A percentile compares a stretch with the other conserved stretches of the same genome.
phyloP scores from a whole-genome alignment of 2,329 filamentous ascomycete species.

The Alternaria gansuensis region DNA sequence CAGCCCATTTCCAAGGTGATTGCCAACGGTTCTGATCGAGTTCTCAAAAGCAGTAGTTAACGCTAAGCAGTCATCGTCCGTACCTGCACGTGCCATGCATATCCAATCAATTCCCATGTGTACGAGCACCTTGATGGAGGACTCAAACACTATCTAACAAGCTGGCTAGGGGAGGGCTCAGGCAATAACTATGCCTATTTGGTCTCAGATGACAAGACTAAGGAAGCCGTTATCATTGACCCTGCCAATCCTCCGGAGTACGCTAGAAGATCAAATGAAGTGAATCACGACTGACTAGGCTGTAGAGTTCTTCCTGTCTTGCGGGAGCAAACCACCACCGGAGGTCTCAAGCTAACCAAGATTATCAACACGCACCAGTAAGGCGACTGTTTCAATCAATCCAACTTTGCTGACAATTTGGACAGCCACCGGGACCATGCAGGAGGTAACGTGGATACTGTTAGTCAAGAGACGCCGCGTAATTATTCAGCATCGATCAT shows the following conservation, averaged over 20 bases:
- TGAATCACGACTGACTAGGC: background rate
- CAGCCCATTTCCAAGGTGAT: slow-evolving; percentile 27
- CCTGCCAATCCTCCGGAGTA: slow-evolving; percentile 82
- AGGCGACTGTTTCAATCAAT: slow-evolving; percentile 46
- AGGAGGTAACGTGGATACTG: slow-evolving; percentile 86
- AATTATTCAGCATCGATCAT: background rate
- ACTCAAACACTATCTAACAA: slow-evolving; percentile 8
- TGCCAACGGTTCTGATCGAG: background rate
- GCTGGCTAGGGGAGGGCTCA: slow-evolving; percentile 72
- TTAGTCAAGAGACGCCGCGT: slow-evolving; percentile 47
- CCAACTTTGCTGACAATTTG: slow-evolving; percentile 15
- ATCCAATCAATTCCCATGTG: slow-evolving; percentile 90
- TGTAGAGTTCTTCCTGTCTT: slow-evolving; percentile 69
- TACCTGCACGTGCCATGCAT: slow-evolving; percentile 71
- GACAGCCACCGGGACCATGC: slow-evolving; percentile 90
- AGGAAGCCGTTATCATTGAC: slow-evolving; percentile 72
- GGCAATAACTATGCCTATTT: slow-evolving; percentile 85
- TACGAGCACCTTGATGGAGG: slow-evolving; percentile 56
- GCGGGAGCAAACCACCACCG: slow-evolving; percentile 74
- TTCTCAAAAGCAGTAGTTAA: slow-evolving; percentile 28
- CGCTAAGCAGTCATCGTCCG: slow-evolving; percentile 34
- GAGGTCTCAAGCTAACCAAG: slow-evolving; percentile 81
- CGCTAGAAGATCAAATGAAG: slow-evolving; percentile 36
- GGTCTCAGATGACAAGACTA: slow-evolving; percentile 60
- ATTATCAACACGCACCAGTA: slow-evolving; percentile 99